Base-by-base conservation (phyloP, 2,329 filamentous ascomycete genomes). In the Neofusicoccum sp. region DNA sequence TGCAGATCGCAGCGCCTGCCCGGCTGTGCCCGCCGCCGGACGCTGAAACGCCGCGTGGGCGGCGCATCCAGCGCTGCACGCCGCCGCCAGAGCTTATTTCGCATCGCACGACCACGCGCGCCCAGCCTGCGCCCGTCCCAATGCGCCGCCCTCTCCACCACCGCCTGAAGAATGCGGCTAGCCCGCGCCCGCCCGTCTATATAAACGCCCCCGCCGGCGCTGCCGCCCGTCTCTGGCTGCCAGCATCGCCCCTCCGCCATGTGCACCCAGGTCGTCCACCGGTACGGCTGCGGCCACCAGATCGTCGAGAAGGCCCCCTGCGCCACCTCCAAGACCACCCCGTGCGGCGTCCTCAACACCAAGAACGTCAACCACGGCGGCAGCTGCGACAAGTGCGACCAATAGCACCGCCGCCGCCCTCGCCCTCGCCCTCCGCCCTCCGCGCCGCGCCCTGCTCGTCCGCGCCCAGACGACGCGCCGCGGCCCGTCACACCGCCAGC, bases 201-300 rank as follows among this genome's bases (percentile, higher is more conserved):
- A 49, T 49, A 60, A 51, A 33, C 36, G 20, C 31, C 6, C 34
- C 33, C 34, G 34, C 68, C 68, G 67, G 41, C 63, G 66, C 63
- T 63, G 24, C 65, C 66, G 67, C 65, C 65, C 67, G 64, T 60
- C 65, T 67, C 62, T 58, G 38, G 41, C 58, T 64, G 45, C 40
- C 47, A 28, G 33, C 34, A 34, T 7, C 30, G 11, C 24, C n/a
- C 61, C 51, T n/a, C 53, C 26, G 45, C 57, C 67, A 80, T 80
- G 78, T 81, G 79, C 69, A 78, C 73, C 62, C 72, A 77, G 67
- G 73, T 80, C 64, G 72, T 78, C 64, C 78, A 80, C 70, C 68
- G 70, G 54, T 81, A 80, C 68, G 71, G 73, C 66, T 81, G 79
- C 69, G 77, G 76, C 66, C 78, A 80, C 67, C 70, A 72, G 61